phyloP scores from a whole-genome alignment of 2,329 filamentous ascomycete species.

The Neophaeococcomyces aloes region DNA sequence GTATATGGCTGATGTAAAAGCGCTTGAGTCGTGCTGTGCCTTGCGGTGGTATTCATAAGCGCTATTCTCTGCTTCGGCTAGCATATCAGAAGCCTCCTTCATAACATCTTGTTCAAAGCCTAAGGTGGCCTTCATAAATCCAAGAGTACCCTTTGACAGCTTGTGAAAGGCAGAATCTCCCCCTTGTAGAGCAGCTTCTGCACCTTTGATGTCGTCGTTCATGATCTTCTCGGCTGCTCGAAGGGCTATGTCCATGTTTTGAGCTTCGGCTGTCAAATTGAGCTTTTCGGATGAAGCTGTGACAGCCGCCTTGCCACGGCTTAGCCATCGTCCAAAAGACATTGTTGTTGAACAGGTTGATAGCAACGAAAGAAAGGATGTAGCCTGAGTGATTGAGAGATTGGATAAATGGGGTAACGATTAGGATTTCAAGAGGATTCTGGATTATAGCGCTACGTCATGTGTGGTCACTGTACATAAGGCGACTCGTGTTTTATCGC shows the following conservation, averaged over 20 bases:
- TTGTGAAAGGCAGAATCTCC: slow-evolving; percentile 79
- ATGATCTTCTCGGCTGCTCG: slow-evolving; percentile 61
- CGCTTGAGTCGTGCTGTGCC: slow-evolving; percentile 54
- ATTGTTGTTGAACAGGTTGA: no score
- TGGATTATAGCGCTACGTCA: no score
- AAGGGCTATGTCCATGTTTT: slow-evolving; percentile 27
- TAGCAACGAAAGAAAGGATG: no score
- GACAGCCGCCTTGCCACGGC: slow-evolving; percentile 58
- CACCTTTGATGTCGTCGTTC: slow-evolving; percentile 80
- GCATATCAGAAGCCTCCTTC: slow-evolving; percentile 63
- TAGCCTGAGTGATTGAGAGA: no score
- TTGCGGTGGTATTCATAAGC: slow-evolving; percentile 67
- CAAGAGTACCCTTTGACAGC: slow-evolving; percentile 68
- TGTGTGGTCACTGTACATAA: no score
- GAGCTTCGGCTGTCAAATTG: slow-evolving; percentile 47
- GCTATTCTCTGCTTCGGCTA: slow-evolving; percentile 64
- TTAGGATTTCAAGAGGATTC: no score
- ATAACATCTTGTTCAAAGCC: slow-evolving; percentile 90
- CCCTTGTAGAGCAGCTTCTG: slow-evolving; percentile 60
- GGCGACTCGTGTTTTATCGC: no score
- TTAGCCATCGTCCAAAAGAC: slow-evolving; percentile 38
- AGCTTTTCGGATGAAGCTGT: slow-evolving; percentile 43
- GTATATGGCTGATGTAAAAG: slow-evolving; percentile 56
- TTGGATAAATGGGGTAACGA: no score
- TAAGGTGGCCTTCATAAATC: slow-evolving; percentile 74